phyloP scores from a whole-genome alignment of 2,329 filamentous ascomycete species.

The Penicillium sp. region DNA sequence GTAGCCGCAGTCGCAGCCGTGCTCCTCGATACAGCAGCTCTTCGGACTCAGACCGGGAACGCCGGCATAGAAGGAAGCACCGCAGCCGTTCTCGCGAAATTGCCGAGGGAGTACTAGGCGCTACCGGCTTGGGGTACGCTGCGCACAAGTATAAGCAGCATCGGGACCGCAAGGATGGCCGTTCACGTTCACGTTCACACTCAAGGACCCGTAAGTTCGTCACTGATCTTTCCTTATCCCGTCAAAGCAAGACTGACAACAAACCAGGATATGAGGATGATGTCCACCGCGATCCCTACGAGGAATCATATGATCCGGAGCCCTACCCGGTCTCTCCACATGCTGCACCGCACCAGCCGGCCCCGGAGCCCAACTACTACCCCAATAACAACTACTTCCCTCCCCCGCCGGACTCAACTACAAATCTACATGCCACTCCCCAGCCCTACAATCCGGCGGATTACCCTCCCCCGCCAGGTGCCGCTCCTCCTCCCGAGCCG shows the following conservation, averaged over 20 bases:
- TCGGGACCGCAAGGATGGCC: conserved; percentile 53
- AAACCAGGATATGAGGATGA: conserved; percentile 28
- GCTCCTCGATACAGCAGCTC: conserved; percentile 33
- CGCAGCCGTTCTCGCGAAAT: conserved; percentile 42
- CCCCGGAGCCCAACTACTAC: conserved; percentile 35
- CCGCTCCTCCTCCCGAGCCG: conserved; percentile 33
- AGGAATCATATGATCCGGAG: conserved; percentile 39
- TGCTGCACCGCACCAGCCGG: conserved; percentile 26
- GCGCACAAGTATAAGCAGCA: conserved; percentile 55
- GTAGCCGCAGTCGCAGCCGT: conserved; percentile 43
- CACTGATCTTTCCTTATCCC: neutral
- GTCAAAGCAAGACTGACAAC: conserved; percentile 10
- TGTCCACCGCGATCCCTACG: conserved; percentile 35
- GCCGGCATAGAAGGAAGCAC: conserved; percentile 33
- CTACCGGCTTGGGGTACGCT: conserved; percentile 53
- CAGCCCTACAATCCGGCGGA: conserved; percentile 36
- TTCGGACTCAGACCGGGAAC: conserved; percentile 36
- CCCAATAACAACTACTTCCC: conserved; percentile 41
- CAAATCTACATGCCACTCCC: conserved; percentile 22
- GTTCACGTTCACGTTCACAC: conserved; percentile 36
- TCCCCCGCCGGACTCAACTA: conserved; percentile 37
- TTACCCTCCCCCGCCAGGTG: conserved; percentile 42
- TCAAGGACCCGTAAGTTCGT: conserved; percentile 42
- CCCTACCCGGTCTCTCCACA: conserved; percentile 38
- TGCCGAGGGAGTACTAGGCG: conserved; percentile 54